Evolutionary conservation across 1,139 yeast species (phyloP).

Genomic region (Geotrichum klebahnii): DNA sequence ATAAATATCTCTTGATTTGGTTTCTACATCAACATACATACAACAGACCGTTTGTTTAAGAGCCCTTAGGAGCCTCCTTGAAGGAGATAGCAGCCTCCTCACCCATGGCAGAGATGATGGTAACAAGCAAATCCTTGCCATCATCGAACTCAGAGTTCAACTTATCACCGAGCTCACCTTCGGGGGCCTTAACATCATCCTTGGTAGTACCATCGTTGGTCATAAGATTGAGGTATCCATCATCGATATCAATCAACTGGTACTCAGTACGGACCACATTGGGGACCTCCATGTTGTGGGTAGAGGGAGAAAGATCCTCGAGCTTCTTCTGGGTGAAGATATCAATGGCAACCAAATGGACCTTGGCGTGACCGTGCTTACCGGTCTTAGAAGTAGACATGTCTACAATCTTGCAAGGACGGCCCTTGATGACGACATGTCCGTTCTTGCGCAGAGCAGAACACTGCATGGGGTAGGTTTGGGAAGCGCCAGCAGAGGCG

Average conservation of each 20-base stretch:
- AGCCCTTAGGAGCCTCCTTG: constrained; percentile 98
- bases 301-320: constrained; percentile 99
- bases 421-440: constrained; percentile 95
- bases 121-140: constrained; percentile 93
- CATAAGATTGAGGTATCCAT: constrained; percentile 96
- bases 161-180: constrained; percentile 93
- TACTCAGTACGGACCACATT: constrained; percentile 90
- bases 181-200: constrained; percentile 98
- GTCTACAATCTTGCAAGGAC: constrained; percentile 99
- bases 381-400: constrained; percentile 99
- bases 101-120: constrained; percentile 97
- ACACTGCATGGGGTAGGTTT: constrained; percentile 99
- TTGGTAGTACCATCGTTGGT: constrained; percentile 95
- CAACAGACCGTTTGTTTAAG: too few species aligned
- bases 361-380: constrained; percentile 99
- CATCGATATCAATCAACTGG: constrained; percentile 97
- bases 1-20: too few species aligned
- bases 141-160: constrained; percentile 90
- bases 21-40: too few species aligned
- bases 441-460: constrained; percentile 99
- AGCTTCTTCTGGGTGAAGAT: constrained; percentile 98
- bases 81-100: constrained; percentile 97
- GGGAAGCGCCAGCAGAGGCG: constrained; percentile 98
- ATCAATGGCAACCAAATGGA: constrained; percentile 97
- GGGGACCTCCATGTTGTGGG: constrained; percentile 99